Base-by-base conservation (phyloP, 2,329 filamentous ascomycete species). In the Ophiostoma triangulosporum region DNA sequence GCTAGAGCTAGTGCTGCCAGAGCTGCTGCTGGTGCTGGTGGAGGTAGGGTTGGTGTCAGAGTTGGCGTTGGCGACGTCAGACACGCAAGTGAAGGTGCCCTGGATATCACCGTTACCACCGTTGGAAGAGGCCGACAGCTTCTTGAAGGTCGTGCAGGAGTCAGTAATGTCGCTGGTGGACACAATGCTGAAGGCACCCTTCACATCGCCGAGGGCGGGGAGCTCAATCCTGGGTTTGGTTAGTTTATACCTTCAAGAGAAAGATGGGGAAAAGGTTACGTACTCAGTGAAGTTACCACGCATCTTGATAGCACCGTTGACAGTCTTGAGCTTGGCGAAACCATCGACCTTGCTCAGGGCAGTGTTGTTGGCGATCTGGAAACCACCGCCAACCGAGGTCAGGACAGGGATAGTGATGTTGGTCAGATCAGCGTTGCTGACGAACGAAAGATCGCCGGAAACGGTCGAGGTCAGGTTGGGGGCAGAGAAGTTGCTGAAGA, bases 281-380 rank as follows among this genome's bases (percentile, higher is more conserved):
- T 77, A 94, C 88, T 78, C 74, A 58, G 81, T 77, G 69, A 96
- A 94, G 73, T 81, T 85, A 64, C 93, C 93, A 62, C 83, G 82
- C 68, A 95, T 80, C 68, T 88, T 84, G 64, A 97, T 75, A 63
- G 88, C 88, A 71, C 90, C 91, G 59, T 75, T 78, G 56, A 96
- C 80, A 53, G 73, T 78, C 64, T 78, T 65, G 27, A 98, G 78
- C 59, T 73, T 66, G 57, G 77, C 75, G 70, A 97, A 86, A 32
- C 80, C 80, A 59, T 77, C 69, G 54, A 96, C 74, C 57, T 72
- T 66, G 54, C 69, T 62, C 32, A 96, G 77, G 54, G 74, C 73
- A 57, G 88, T 87, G 83, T 97, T 96, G 80, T 95, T 95, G 70
- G 86, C 84, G 64, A 98, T 80, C 62, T 85, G 81, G 66, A 95